Evolutionary conservation across 345 rosid genomes (phyloP).

Genomic region (Toxicodendron radicans): DNA sequence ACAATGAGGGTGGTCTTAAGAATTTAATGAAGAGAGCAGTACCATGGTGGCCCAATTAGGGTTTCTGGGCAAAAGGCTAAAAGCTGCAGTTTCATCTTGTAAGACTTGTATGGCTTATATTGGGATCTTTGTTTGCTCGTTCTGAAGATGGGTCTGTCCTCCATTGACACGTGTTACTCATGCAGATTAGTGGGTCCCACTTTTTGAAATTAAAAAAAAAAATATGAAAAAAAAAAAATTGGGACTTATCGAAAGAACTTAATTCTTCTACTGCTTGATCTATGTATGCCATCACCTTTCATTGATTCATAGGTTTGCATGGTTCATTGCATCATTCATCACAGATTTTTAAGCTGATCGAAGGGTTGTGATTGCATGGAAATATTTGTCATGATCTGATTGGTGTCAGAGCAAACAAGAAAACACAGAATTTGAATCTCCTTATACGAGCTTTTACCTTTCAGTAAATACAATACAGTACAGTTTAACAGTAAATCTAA

Average conservation of each 20-base stretch:
- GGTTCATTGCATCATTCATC: background rate
- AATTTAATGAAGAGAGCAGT: slow-evolving; percentile 37
- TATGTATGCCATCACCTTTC: background rate
- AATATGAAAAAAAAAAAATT: slow-evolving; percentile 16
- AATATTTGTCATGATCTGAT: background rate
- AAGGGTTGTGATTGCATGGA: slow-evolving; percentile 16
- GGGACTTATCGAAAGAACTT: slow-evolving; percentile 18
- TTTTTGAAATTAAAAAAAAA: background rate
- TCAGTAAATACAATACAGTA: too few species aligned
- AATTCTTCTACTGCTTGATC: background rate
- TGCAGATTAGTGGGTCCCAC: slow-evolving; percentile 29
- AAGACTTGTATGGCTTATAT: slow-evolving; percentile 42
- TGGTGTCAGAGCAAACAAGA: background rate
- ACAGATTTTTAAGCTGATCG: slow-evolving; percentile 6
- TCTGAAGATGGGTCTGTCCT: background rate
- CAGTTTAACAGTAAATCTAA: too few species aligned
- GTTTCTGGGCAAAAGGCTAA: slow-evolving; percentile 57
- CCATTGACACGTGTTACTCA: slow-evolving; percentile 28
- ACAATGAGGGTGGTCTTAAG: slow-evolving; percentile 30
- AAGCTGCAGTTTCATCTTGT: slow-evolving; percentile 50
- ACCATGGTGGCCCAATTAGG: slow-evolving; percentile 58
- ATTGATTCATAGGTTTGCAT: background rate
- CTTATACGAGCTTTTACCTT: too few species aligned
- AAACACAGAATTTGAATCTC: too few species aligned
- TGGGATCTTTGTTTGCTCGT: slow-evolving; percentile 23